These are phyloP conservation scores for Neocucurbitaria cava DNA, from an alignment of 2,329 filamentous ascomycete species.

Conservation along the genomic window DNA sequence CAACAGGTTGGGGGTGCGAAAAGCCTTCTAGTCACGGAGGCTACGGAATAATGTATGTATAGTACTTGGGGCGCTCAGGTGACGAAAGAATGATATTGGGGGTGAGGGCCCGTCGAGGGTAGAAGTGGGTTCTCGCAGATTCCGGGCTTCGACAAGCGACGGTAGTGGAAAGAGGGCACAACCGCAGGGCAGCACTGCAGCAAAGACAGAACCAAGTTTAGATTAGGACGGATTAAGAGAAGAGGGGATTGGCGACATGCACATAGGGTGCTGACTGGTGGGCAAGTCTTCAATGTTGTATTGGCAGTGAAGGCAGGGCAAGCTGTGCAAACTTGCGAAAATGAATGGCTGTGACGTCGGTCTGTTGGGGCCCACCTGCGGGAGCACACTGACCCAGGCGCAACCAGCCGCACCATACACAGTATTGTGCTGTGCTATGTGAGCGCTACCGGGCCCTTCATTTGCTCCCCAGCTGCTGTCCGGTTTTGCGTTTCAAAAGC, in stretches of 20 bases:
- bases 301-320: conserved; percentile 9
- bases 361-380: conserved; percentile 12
- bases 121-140: conserved; percentile 38
- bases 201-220: conserved; percentile 15
- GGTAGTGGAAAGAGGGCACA: conserved; percentile 9
- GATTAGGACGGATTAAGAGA: conserved; percentile 11
- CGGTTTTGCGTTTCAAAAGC: background rate
- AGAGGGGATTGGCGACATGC: conserved; percentile 23
- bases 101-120: conserved; percentile 26
- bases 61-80: conserved; percentile 20
- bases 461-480: background rate
- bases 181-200: conserved; percentile 19
- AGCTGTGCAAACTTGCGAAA: conserved; percentile 15
- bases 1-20: background rate
- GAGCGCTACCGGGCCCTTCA: background rate
- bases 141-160: conserved; percentile 27
- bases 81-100: conserved; percentile 43
- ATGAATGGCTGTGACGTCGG: conserved; percentile 36
- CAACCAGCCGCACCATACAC: background rate
- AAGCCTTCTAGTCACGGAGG: background rate
- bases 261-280: conserved; percentile 11
- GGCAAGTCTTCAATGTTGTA: conserved; percentile 10
- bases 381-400: conserved; percentile 9
- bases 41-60: conserved; percentile 5
- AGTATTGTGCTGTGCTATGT: background rate